phyloP scores from a whole-genome alignment of 306 rosid genomes.

The Acacia melanoxylon region DNA sequence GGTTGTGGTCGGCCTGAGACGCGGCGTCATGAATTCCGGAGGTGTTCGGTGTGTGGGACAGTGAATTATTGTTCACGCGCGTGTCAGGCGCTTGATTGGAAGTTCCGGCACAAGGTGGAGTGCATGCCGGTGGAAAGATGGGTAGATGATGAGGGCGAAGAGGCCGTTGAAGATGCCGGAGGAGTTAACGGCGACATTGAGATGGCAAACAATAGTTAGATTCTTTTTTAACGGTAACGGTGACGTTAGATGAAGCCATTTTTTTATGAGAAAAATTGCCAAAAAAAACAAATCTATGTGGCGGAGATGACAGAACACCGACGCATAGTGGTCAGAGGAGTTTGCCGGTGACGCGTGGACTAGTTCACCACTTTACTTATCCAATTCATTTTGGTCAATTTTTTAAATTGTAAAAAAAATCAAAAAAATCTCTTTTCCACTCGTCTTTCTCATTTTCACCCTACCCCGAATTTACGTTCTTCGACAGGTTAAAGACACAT shows the following conservation, averaged over 20 bases:
- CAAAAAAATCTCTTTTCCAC: not conserved
- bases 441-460: not conserved
- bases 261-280: constrained; percentile 5
- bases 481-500: not conserved
- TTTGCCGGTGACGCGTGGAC: constrained; percentile 11
- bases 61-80: constrained; percentile 96
- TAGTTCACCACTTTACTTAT: not conserved
- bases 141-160: constrained; percentile 62
- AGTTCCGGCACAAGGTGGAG: constrained; percentile 78
- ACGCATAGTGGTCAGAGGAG: not conserved
- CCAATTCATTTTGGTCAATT: constrained; percentile 11
- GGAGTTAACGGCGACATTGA: constrained; percentile 36
- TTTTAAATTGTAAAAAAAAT: constrained; percentile 9
- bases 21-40: constrained; percentile 77
- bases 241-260: constrained; percentile 35
- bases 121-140: constrained; percentile 75
- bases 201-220: constrained; percentile 45
- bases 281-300: not conserved
- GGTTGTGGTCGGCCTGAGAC: constrained; percentile 96
- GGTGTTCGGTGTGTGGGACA: constrained; percentile 86
- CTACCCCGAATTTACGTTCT: too few relatives aligned
- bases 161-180: constrained; percentile 37
- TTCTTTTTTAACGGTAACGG: constrained; percentile 16
- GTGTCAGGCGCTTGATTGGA: constrained; percentile 97
- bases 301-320: not conserved